Conservation (phyloP, 1,139 yeast genomes). For the Suhomyces choctaworum region DNA sequence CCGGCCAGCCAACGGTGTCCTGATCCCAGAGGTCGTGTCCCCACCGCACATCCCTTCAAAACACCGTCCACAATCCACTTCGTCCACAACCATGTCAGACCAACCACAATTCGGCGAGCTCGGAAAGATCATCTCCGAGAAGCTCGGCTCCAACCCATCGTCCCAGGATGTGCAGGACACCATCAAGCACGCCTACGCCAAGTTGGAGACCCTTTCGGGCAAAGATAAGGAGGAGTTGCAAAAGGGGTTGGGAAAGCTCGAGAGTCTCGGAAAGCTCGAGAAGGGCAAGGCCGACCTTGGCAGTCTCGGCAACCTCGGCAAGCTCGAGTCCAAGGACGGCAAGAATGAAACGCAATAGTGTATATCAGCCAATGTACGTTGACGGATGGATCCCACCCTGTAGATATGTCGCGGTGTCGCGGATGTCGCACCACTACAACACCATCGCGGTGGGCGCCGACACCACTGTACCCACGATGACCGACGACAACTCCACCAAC, state of each 20-base stretch:
- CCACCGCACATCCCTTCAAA: not conserved
- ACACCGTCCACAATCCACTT: not conserved
- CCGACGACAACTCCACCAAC: too few species aligned
- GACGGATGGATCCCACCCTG: too few species aligned
- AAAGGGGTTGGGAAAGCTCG: constrained; percentile 15
- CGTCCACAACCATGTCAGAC: constrained; percentile 8
- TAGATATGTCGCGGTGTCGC: too few species aligned
- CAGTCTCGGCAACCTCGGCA: constrained; percentile 8
- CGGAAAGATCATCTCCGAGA: constrained; percentile 21
- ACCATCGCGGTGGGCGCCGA: too few species aligned
- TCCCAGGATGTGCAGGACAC: constrained; percentile 11
- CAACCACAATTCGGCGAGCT: constrained; percentile 26
- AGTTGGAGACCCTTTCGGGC: constrained; percentile 13
- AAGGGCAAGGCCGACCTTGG: constrained; percentile 3
- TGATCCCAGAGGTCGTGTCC: too few species aligned
- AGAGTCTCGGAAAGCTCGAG: constrained; percentile 11
- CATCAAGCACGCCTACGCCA: constrained; percentile 15
- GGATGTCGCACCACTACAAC: not conserved
- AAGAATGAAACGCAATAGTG: too few species aligned
- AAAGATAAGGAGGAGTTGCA: constrained; percentile 13
- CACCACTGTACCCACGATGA: too few species aligned
- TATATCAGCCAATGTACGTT: too few species aligned
- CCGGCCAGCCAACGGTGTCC: too few species aligned
- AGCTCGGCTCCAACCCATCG: constrained; percentile 14
- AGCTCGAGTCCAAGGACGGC: constrained; percentile 13